phyloP scores from a whole-genome alignment of 768 basidiomycete genomes.

The Mycena metata region DNA sequence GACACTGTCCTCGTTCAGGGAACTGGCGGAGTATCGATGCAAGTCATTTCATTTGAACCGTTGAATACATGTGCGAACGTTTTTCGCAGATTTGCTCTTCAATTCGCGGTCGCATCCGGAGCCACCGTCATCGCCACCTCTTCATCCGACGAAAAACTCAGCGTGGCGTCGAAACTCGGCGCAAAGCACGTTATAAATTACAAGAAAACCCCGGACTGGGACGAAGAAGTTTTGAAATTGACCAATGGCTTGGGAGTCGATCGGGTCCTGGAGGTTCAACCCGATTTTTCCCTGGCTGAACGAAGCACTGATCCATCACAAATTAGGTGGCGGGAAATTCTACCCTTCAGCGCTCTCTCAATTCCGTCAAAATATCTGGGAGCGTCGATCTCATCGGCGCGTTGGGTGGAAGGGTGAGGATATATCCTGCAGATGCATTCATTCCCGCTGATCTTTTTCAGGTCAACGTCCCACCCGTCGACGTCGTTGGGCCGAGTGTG shows the following conservation, averaged over 20 bases:
- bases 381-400: slow-evolving; percentile 65
- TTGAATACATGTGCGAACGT: slow-evolving; percentile 27
- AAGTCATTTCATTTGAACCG: slow-evolving; percentile 8
- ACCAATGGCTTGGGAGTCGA: slow-evolving; percentile 41
- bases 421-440: not conserved
- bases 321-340: slow-evolving; percentile 66
- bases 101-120: slow-evolving; percentile 64
- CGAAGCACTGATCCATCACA: not conserved
- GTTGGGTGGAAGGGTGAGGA: slow-evolving; percentile 54
- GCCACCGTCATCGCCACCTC: slow-evolving; percentile 66
- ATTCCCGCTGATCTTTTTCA: slow-evolving; percentile 15
- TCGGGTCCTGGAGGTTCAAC: slow-evolving; percentile 38
- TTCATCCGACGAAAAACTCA: slow-evolving; percentile 63
- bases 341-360: slow-evolving; percentile 61
- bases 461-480: slow-evolving; percentile 42
- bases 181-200: slow-evolving; percentile 66
- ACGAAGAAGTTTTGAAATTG: slow-evolving; percentile 57
- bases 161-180: slow-evolving; percentile 56
- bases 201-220: slow-evolving; percentile 63
- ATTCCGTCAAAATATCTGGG: slow-evolving; percentile 56
- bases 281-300: not conserved
- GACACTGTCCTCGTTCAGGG: slow-evolving; percentile 62
- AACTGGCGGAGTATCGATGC: slow-evolving; percentile 61
- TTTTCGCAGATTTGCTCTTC: slow-evolving; percentile 55
- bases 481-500: slow-evolving; percentile 52